Evolutionary conservation across 306 rosid genomes (phyloP).

Genomic region (Quercus robur): DNA sequence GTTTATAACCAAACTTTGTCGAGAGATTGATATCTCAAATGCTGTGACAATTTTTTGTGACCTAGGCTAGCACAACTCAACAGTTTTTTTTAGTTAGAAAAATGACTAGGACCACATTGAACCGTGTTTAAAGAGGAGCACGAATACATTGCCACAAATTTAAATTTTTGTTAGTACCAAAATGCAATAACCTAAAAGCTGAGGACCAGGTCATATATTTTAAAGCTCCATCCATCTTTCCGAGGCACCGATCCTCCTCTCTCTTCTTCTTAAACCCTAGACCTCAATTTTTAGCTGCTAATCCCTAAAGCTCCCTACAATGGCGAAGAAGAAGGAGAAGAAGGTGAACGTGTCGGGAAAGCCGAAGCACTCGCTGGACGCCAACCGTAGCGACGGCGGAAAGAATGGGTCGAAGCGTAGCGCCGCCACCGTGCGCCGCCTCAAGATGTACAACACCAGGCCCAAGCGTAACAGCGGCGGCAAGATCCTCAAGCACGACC

Average conservation of each 20-base stretch:
- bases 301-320: slow-evolving; percentile 26
- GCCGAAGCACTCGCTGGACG: slow-evolving; percentile 91
- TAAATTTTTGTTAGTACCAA: too few species aligned
- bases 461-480: slow-evolving; percentile 67
- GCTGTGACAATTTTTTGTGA: too few species aligned
- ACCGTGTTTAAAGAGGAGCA: too few species aligned
- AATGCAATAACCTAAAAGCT: too few species aligned
- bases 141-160: too few species aligned
- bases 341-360: slow-evolving; percentile 69
- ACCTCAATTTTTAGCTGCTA: background rate
- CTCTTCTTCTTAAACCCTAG: background rate
- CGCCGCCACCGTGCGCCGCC: slow-evolving; percentile 90
- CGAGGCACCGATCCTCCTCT: background rate
- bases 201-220: too few species aligned
- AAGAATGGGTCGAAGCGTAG: slow-evolving; percentile 45
- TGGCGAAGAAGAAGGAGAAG: slow-evolving; percentile 76
- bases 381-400: slow-evolving; percentile 46
- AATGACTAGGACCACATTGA: too few species aligned
- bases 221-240: too few species aligned
- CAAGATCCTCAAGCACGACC: slow-evolving; percentile 50
- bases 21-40: too few species aligned
- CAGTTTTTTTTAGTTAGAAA: too few species aligned
- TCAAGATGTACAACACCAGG: slow-evolving; percentile 77
- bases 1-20: too few species aligned
- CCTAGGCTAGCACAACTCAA: too few species aligned